A percentile compares a stretch with the other conserved stretches of the same genome.
Conservation (phyloP, 495 filamentous ascomycete genomes). For the Chaetomium tenue region DNA sequence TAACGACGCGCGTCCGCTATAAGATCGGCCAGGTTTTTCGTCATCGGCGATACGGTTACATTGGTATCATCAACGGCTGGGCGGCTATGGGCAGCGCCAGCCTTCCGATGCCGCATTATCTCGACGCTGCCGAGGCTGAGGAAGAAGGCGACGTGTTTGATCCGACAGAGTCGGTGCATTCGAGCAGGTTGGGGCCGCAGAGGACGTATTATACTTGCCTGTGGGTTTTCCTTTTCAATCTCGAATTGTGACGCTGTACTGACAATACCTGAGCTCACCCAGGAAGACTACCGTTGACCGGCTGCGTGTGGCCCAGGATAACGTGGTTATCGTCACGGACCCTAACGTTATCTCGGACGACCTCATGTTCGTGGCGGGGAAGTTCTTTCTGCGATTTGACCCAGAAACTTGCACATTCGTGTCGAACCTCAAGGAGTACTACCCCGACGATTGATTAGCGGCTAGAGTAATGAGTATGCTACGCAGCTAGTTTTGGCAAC, state of each 20-base stretch:
- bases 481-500: background rate
- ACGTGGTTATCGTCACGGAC: slow-evolving; percentile 63
- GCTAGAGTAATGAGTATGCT: background rate
- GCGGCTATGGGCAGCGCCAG: slow-evolving; percentile 48
- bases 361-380: slow-evolving; percentile 71
- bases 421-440: slow-evolving; percentile 81
- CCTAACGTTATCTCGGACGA: slow-evolving; percentile 43
- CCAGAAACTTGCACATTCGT: slow-evolving; percentile 63
- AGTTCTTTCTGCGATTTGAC: slow-evolving; percentile 89
- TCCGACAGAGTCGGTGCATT: slow-evolving; percentile 44
- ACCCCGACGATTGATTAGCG: slow-evolving; percentile 69
- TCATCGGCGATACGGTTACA: slow-evolving; percentile 77
- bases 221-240: slow-evolving; percentile 50
- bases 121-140: slow-evolving; percentile 41
- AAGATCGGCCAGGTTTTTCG: slow-evolving; percentile 80
- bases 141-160: slow-evolving; percentile 57
- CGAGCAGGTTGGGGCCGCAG: slow-evolving; percentile 51
- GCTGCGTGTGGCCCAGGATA: slow-evolving; percentile 83
- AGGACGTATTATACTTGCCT: slow-evolving; percentile 76
- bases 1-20: slow-evolving; percentile 54
- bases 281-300: slow-evolving; percentile 44
- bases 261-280: background rate
- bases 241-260: background rate
- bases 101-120: slow-evolving; percentile 39
- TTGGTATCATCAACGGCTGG: slow-evolving; percentile 85